Evolutionary conservation across 257 asterid species (phyloP), one percentile per base, ranked within the genome.

Genomic region (Parsonsia alboflavescens): DNA sequence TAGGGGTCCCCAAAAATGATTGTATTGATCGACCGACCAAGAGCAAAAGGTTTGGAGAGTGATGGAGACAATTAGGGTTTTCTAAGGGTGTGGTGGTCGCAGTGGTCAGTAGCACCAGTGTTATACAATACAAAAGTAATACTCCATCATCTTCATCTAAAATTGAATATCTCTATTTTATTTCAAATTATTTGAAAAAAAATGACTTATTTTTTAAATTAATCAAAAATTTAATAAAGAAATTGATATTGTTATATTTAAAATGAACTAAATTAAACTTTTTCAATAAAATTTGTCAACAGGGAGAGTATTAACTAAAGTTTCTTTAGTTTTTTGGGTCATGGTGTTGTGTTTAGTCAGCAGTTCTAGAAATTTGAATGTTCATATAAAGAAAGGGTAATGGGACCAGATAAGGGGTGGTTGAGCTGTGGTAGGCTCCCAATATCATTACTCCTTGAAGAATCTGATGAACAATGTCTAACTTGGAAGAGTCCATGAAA

Each of bases 1-100:
- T 65, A 57, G 81, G 78, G 81, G 53, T 77, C 80, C 74, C 81
- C 80, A 72, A 82, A 50, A 77, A 87, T 81, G 81, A 89, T 84
- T 86, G 86, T 69, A 68, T 30, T 44, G 16, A 73, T 54, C 24
- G 48, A 85, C 88, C 93, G 86, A 82, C 90, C 86, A 83, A 76
- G 58, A 67, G 22, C 63, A 50, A 68, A 61, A 70, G 30, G 65
- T 72, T 61, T 66, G 41, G 73, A 10, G 44, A 58, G 11, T 39
- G 79, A 72, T 21, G 67, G 79, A n/a, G 70, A 75, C 72, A 48
- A 45, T 69, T 69, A 39, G 50, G 50, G 70, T 65, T 65, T 54
- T 36, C 28, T 39, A 64, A 39, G 24, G 41, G 58, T 13, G 36
- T 21, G 6, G 22, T 13, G 57, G 57, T 16, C 57, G 16, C 57